Percentiles rank a stretch among this genome's conserved stretches.
These are phyloP conservation scores for Arthrobotrys musiformis DNA, from an alignment of 2,329 filamentous ascomycete genomes.

Conservation along the genomic window DNA sequence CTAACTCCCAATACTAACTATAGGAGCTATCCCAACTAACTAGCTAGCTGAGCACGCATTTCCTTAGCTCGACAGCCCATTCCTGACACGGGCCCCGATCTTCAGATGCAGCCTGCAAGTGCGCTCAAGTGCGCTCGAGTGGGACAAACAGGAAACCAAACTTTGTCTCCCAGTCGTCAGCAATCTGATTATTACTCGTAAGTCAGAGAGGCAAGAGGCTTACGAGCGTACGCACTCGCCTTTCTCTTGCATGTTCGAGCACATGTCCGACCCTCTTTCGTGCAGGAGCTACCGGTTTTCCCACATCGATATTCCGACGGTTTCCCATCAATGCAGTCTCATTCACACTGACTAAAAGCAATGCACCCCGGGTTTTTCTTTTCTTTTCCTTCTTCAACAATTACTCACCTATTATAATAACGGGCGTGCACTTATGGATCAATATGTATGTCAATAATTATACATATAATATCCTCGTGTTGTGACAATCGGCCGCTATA, in stretches of 20 bases:
- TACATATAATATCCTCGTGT: neutral
- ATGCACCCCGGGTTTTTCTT: conserved; percentile 8
- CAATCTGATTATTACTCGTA: neutral
- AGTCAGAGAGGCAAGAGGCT: no score
- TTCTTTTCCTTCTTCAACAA: neutral
- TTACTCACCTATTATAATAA: neutral
- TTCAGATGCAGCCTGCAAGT: conserved; percentile 44
- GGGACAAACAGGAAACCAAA: conserved; percentile 1
- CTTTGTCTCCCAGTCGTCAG: neutral
- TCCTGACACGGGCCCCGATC: conserved; percentile 44
- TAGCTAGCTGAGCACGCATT: neutral
- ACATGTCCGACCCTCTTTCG: conserved; percentile 11
- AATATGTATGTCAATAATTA: no score
- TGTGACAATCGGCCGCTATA: conserved; percentile 19
- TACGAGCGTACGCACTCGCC: neutral
- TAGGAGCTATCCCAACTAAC: neutral
- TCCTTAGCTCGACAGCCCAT: conserved; percentile 5
- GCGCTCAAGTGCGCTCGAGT: conserved; percentile 14
- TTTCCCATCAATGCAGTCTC: conserved; percentile 3
- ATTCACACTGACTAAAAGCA: neutral
- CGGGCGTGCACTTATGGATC: neutral
- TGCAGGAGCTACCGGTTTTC: conserved; percentile 11
- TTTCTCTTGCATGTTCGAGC: neutral
- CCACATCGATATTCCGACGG: conserved; percentile 7
- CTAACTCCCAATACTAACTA: neutral